phyloP scores from a whole-genome alignment of 352 stramenopile genomes.

The Phytophthora rubi region DNA sequence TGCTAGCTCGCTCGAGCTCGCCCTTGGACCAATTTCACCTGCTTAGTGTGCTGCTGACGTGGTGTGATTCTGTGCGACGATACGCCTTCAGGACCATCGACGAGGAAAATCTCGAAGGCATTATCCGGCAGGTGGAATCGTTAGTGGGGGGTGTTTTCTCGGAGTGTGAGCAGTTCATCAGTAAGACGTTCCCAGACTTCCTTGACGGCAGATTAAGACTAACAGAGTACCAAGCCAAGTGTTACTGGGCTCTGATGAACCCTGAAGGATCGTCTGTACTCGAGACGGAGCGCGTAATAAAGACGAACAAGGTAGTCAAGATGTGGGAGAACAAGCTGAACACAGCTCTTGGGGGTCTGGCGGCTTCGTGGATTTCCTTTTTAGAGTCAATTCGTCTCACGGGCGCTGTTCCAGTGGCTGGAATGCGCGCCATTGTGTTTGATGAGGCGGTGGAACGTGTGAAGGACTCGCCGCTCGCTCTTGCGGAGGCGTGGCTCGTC shows the following conservation, averaged over 20 bases:
- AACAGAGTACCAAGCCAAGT: slow-evolving; percentile 61
- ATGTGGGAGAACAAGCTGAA: slow-evolving; percentile 42
- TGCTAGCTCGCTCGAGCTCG: slow-evolving; percentile 41
- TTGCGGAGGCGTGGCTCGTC: slow-evolving; percentile 52
- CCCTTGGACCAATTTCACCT: slow-evolving; percentile 69
- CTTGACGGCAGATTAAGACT: slow-evolving; percentile 38
- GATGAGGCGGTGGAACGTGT: slow-evolving; percentile 41
- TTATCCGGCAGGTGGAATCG: slow-evolving; percentile 22
- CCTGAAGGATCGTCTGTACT: slow-evolving; percentile 6
- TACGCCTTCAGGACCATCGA: slow-evolving; percentile 15
- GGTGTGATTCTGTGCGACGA: slow-evolving; percentile 52
- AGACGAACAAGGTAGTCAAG: slow-evolving; percentile 35
- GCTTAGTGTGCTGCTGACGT: slow-evolving; percentile 53
- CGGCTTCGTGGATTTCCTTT: slow-evolving; percentile 53
- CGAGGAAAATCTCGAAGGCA: slow-evolving; percentile 16
- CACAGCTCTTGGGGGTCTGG: slow-evolving; percentile 27
- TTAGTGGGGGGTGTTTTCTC: slow-evolving; percentile 43
- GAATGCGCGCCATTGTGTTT: slow-evolving; percentile 52
- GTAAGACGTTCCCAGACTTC: slow-evolving; percentile 43
- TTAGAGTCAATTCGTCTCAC: slow-evolving; percentile 47
- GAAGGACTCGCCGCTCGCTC: slow-evolving; percentile 34
- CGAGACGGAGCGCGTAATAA: slow-evolving; percentile 3
- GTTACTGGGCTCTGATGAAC: slow-evolving; percentile 37
- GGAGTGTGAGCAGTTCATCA: slow-evolving; percentile 43
- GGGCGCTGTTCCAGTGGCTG: slow-evolving; percentile 21